Conservation (phyloP, 495 filamentous ascomycete genomes). For the Aspergillus olivimuriae region DNA sequence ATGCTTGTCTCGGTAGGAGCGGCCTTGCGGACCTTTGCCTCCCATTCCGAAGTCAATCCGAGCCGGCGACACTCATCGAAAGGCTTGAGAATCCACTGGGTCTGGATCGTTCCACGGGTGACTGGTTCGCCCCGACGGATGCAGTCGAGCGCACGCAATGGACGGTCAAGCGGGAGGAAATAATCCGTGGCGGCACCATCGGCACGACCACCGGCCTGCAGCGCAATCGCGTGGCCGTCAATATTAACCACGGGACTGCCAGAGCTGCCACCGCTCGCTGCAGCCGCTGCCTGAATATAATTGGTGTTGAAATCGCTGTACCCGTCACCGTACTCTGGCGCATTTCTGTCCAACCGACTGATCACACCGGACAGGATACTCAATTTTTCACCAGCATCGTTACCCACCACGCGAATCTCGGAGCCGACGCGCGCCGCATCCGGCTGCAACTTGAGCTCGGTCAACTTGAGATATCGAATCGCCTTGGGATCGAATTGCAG, state of each 20-base stretch:
- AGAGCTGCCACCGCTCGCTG: conserved; percentile 92
- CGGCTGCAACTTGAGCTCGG: conserved; percentile 73
- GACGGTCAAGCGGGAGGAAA: conserved; percentile 90
- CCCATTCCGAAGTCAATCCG: conserved; percentile 79
- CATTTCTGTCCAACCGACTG: conserved; percentile 90
- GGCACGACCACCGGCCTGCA: conserved; percentile 89
- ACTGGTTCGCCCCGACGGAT: conserved; percentile 70
- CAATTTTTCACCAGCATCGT: conserved; percentile 97
- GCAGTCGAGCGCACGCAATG: conserved; percentile 76
- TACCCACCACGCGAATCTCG: conserved; percentile 95
- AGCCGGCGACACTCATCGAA: conserved; percentile 96
- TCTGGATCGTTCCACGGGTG: conserved; percentile 90
- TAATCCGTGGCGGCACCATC: conserved; percentile 97
- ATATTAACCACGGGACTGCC: conserved; percentile 96
- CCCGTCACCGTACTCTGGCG: conserved; percentile 95
- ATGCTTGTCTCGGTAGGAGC: conserved; percentile 94
- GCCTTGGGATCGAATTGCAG: conserved; percentile 90
- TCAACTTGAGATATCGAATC: conserved; percentile 93
- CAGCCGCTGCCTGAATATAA: conserved; percentile 97
- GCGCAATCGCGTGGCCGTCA: conserved; percentile 83
- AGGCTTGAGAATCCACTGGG: conserved; percentile 92
- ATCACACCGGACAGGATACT: conserved; percentile 98
- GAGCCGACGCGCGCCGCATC: conserved; percentile 82
- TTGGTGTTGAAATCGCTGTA: conserved; percentile 99
- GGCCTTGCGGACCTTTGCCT: conserved; percentile 67